Evolutionary conservation across 305 asterid genomes (phyloP).

Genomic region (Petunia hybrid): DNA sequence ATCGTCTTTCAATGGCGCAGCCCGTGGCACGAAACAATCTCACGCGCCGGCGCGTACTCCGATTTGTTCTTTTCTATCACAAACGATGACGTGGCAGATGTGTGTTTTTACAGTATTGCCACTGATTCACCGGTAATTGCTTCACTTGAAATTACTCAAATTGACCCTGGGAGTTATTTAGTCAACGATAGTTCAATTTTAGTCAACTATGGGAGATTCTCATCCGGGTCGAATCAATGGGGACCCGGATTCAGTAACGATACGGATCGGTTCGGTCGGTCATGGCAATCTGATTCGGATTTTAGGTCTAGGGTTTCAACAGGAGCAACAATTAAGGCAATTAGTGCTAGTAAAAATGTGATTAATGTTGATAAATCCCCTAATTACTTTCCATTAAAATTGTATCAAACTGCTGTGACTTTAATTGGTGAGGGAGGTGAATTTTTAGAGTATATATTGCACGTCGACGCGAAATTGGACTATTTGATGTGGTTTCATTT

Average conservation of each 20-base stretch:
- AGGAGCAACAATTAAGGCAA: constrained; percentile 54
- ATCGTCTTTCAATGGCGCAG: constrained; percentile 89
- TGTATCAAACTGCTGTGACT: constrained; percentile 72
- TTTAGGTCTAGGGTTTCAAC: constrained; percentile 44
- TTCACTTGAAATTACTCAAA: constrained; percentile 68
- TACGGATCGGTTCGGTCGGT: constrained; percentile 76
- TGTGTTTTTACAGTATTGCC: constrained; percentile 94
- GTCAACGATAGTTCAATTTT: constrained; percentile 50
- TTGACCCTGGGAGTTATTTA: constrained; percentile 51
- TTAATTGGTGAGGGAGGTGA: constrained; percentile 57
- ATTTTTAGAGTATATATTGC: constrained; percentile 68
- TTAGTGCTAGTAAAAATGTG: constrained; percentile 60
- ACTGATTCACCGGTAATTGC: constrained; percentile 90
- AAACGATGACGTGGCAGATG: constrained; percentile 56
- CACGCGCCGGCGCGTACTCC: constrained; percentile 90
- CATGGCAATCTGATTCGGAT: constrained; percentile 76
- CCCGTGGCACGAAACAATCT: constrained; percentile 74
- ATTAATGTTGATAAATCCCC: constrained; percentile 65
- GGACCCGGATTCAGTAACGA: constrained; percentile 92
- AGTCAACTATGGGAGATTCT: constrained; percentile 92
- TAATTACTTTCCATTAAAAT: constrained; percentile 77
- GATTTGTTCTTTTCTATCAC: constrained; percentile 75
- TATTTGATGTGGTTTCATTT: constrained; percentile 89
- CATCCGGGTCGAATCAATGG: constrained; percentile 89
- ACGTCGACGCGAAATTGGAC: constrained; percentile 86